Evolutionary conservation across 2,329 filamentous ascomycete genomes (phyloP), one percentile per base, ranked within the genome.

Genomic region (Setomelanomma holmii): DNA sequence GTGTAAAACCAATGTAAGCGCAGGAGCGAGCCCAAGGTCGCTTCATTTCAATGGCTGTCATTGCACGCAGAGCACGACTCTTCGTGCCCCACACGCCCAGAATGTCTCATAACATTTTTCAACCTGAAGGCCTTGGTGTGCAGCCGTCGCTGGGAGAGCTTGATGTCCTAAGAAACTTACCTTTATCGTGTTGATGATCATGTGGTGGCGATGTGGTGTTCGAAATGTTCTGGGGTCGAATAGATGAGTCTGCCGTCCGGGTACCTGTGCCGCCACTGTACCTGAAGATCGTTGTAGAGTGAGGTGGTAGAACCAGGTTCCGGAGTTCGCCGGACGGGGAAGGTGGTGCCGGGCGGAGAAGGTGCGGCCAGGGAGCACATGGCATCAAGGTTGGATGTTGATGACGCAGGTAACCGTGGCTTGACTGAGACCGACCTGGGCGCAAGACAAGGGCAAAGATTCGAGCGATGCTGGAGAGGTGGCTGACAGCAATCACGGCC

Each of bases 341-440:
- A 46, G 44, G 35, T 46, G 44, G 35, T 39, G 44, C 44, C 44
- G 35, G 34, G 17, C 14, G 20, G 14, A 24, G 21, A 4, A 41
- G 39, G 39, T n/a, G 16, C 21, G 39, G 20, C 1, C 21, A 41
- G 21, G 21, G 21, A 41, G 41, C 27, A 35, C 27, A 42, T 35
- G 41, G 30, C 41, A 20, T 19, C 33, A 30, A 30, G 23, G 23
- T 42, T 16, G 27, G 41, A n/a, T 44, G 41, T 35, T 10, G 36
- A 47, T 47, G 45, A 47, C 45, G 46, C 46, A 43, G n/a, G 46
- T 38, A 49, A 49, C 42, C 11, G 42, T 45, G 42, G 46, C 40
- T 43, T 23, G 40, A 38, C 3, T 36, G 16, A 33, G 43, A 22
- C 33, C 19, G 17, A 20, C 10, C 43, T 45, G 33, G 43, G 43